Conservation (phyloP, 352 stramenopile species). For the Pythium grandisporangium region DNA sequence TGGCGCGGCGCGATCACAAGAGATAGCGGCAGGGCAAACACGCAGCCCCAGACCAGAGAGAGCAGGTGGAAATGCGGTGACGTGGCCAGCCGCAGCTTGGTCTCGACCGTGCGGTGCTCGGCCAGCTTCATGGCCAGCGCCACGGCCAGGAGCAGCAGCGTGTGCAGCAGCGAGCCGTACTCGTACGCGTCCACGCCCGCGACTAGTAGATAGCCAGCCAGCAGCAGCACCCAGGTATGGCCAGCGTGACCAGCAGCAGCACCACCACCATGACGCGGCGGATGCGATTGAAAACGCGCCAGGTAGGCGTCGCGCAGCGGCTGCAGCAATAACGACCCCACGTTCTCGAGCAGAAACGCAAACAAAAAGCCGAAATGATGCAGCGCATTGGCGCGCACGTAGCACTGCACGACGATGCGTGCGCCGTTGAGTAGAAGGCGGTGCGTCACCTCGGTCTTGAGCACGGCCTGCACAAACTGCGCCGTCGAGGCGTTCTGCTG, state of each 20-base stretch:
- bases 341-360: constrained; percentile 54
- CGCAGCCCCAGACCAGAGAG: constrained; percentile 20
- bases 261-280: neutral
- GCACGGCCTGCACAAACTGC: constrained; percentile 8
- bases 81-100: constrained; percentile 11
- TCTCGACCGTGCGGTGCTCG: constrained; percentile 14
- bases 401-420: constrained; percentile 32
- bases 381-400: constrained; percentile 37
- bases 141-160: constrained; percentile 32
- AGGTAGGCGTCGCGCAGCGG: constrained; percentile 21
- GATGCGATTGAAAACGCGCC: neutral
- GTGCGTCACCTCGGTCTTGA: constrained; percentile 7
- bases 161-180: constrained; percentile 55
- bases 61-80: constrained; percentile 29
- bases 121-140: constrained; percentile 24
- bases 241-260: neutral
- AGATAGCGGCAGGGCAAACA: constrained; percentile 20
- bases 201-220: constrained; percentile 43
- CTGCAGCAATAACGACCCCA: constrained; percentile 32
- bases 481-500: constrained; percentile 13
- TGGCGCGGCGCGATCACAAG: constrained; percentile 16
- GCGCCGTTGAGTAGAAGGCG: constrained; percentile 21
- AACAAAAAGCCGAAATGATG: constrained; percentile 65
- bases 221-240: constrained; percentile 22
- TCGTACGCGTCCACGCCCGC: constrained; percentile 48